These are phyloP conservation scores for Chytridium lagenaria DNA, from an alignment of 371 early-diverging fungal species.

Conservation along the genomic window DNA sequence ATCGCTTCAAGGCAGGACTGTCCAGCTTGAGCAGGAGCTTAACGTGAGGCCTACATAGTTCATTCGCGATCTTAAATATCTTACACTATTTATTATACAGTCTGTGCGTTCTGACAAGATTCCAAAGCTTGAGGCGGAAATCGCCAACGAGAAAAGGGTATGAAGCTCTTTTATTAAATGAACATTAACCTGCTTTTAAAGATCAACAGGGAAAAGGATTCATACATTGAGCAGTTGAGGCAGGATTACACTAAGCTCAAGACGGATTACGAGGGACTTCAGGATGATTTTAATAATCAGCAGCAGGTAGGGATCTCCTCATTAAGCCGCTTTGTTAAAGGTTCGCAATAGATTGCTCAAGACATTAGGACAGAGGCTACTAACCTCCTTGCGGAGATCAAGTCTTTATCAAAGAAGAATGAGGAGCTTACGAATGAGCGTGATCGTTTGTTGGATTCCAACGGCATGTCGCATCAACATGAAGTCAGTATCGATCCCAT, in stretches of 20 bases:
- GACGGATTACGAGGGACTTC: slow-evolving; percentile 67
- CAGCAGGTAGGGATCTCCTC: slow-evolving; percentile 60
- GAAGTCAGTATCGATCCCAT: too few species aligned
- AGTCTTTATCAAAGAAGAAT: slow-evolving; percentile 65
- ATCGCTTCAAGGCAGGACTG: slow-evolving; percentile 32
- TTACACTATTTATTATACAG: background rate
- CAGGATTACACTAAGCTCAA: slow-evolving; percentile 62
- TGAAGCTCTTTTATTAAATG: background rate
- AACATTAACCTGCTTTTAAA: background rate
- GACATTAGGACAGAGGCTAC: slow-evolving; percentile 78
- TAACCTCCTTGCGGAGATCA: slow-evolving; percentile 73
- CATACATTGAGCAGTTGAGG: slow-evolving; percentile 43
- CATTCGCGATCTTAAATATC: background rate
- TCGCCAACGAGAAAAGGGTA: slow-evolving; percentile 31
- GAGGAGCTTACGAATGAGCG: slow-evolving; percentile 62
- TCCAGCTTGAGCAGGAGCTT: slow-evolving; percentile 39
- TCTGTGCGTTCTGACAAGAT: slow-evolving; percentile 4
- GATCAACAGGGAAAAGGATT: slow-evolving; percentile 37
- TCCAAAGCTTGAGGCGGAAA: slow-evolving; percentile 34
- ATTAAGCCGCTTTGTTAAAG: background rate
- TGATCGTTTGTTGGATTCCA: slow-evolving; percentile 24
- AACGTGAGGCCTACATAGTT: slow-evolving; percentile 10
- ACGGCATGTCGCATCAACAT: too few species aligned
- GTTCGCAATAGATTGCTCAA: slow-evolving; percentile 61
- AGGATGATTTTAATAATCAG: slow-evolving; percentile 75